These are phyloP conservation scores for Tubosaeta sp. DNA, from an alignment of 768 basidiomycete species.

Conservation along the genomic window DNA sequence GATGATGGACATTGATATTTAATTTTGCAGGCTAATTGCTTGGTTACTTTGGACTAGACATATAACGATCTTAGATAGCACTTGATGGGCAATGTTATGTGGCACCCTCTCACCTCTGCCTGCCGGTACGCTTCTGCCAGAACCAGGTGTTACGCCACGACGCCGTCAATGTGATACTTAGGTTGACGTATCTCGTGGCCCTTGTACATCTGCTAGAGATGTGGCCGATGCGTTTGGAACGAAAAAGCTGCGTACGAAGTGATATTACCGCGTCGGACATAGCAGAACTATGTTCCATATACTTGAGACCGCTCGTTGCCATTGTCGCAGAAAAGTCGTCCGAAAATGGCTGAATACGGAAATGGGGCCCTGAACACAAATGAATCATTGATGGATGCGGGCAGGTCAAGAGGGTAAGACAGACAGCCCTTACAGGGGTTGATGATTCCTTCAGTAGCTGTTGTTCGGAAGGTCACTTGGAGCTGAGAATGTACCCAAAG, in stretches of 20 bases:
- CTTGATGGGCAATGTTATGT: not conserved
- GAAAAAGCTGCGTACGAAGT: too few relatives aligned
- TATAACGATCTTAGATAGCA: not conserved
- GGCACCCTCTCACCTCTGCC: constrained; percentile 8
- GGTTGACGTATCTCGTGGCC: not conserved
- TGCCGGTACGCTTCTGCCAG: constrained; percentile 10
- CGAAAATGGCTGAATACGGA: too few relatives aligned
- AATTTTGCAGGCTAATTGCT: not conserved
- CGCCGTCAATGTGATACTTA: too few relatives aligned
- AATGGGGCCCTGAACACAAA: too few relatives aligned
- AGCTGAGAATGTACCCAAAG: constrained; percentile 42
- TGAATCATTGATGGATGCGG: too few relatives aligned
- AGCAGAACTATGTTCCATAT: too few relatives aligned
- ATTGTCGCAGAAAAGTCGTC: too few relatives aligned
- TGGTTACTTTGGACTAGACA: not conserved
- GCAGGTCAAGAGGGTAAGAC: not conserved
- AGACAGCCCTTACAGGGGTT: not conserved
- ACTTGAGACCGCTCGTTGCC: too few relatives aligned
- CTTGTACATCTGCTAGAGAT: constrained; percentile 38
- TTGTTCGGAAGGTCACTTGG: not conserved
- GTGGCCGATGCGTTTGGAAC: constrained; percentile 63
- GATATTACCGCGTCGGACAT: too few relatives aligned
- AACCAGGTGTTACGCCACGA: not conserved
- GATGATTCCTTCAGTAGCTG: not conserved
- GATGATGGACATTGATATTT: not conserved